phyloP scores from a whole-genome alignment of 108 stramenopile species.

The Epithemia pelagica region DNA sequence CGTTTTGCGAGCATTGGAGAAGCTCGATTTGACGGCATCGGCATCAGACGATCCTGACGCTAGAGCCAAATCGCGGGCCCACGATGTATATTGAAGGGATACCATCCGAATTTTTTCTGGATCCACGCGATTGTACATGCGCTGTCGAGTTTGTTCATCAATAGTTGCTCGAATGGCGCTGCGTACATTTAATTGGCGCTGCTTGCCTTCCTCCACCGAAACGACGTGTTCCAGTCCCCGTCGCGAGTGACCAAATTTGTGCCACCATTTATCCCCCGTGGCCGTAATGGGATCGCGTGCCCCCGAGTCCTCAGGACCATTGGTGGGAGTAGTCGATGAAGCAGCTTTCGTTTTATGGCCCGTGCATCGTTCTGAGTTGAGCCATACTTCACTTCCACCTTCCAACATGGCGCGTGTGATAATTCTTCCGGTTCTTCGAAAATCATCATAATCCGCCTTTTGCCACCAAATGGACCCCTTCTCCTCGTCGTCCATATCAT shows the following conservation, averaged over 20 bases:
- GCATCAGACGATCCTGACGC: slow-evolving; percentile 77
- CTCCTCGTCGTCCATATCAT: slow-evolving; percentile 50
- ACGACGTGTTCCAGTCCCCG: slow-evolving; percentile 81
- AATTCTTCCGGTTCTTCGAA: slow-evolving; percentile 83
- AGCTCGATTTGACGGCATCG: slow-evolving; percentile 65
- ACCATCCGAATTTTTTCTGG: slow-evolving; percentile 65
- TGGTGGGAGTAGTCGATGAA: background rate
- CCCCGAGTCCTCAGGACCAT: background rate
- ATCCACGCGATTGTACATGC: slow-evolving; percentile 37
- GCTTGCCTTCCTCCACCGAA: slow-evolving; percentile 67
- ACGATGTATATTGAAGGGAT: slow-evolving; percentile 64
- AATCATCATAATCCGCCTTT: slow-evolving; percentile 74
- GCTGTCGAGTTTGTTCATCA: slow-evolving; percentile 64
- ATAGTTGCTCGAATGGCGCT: slow-evolving; percentile 57
- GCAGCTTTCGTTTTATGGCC: background rate
- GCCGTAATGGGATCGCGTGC: slow-evolving; percentile 18
- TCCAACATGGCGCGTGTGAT: slow-evolving; percentile 81
- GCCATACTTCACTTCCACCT: slow-evolving; percentile 84
- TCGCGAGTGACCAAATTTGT: slow-evolving; percentile 76
- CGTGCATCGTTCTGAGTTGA: slow-evolving; percentile 40
- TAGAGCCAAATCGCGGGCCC: slow-evolving; percentile 72
- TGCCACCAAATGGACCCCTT: slow-evolving; percentile 79
- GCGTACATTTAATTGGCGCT: slow-evolving; percentile 61
- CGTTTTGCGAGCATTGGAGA: slow-evolving; percentile 61
- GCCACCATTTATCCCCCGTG: slow-evolving; percentile 75